phyloP scores from a whole-genome alignment of 2,329 filamentous ascomycete genomes.

The Magnaporthales sp. region DNA sequence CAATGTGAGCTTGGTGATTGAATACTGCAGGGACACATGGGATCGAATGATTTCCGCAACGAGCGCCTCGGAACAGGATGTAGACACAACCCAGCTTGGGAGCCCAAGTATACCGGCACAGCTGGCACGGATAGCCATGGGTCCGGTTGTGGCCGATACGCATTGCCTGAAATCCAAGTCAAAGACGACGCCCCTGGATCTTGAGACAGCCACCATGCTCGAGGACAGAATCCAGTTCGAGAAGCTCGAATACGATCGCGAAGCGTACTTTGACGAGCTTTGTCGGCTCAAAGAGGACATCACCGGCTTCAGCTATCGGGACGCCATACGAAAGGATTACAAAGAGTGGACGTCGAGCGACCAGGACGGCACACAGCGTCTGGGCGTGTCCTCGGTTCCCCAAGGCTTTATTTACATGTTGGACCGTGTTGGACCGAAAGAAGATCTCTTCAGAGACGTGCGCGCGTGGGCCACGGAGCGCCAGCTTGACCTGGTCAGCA shows the following conservation, averaged over 20 bases:
- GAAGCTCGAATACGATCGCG: slow-evolving; percentile 35
- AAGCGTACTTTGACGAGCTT: slow-evolving; percentile 50
- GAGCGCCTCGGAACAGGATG: slow-evolving; percentile 22
- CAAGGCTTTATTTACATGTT: slow-evolving; percentile 53
- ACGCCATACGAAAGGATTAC: slow-evolving; percentile 75
- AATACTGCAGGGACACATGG: slow-evolving; percentile 51
- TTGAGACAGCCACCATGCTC: slow-evolving; percentile 47
- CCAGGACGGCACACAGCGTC: slow-evolving; percentile 36
- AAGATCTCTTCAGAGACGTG: slow-evolving; percentile 38
- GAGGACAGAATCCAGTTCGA: slow-evolving; percentile 23
- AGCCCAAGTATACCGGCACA: slow-evolving; percentile 26
- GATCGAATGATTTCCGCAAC: slow-evolving; percentile 33
- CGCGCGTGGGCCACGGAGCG: slow-evolving; percentile 45
- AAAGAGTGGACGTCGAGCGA: slow-evolving; percentile 55
- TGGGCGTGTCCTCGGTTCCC: slow-evolving; percentile 62
- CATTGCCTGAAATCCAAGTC: slow-evolving; percentile 49
- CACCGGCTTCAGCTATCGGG: slow-evolving; percentile 47
- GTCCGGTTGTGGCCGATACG: slow-evolving; percentile 67
- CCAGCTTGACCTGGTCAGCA: slow-evolving; percentile 49
- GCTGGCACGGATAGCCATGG: slow-evolving; percentile 59
- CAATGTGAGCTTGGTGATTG: slow-evolving; percentile 62
- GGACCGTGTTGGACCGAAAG: slow-evolving; percentile 37
- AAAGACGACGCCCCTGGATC: slow-evolving; percentile 59
- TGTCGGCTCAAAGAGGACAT: slow-evolving; percentile 60
- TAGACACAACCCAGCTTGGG: slow-evolving; percentile 7